Evolutionary conservation across 2,329 filamentous ascomycete genomes (phyloP), one percentile per base, ranked within the genome.

Genomic region (Epichloe sibirici): DNA sequence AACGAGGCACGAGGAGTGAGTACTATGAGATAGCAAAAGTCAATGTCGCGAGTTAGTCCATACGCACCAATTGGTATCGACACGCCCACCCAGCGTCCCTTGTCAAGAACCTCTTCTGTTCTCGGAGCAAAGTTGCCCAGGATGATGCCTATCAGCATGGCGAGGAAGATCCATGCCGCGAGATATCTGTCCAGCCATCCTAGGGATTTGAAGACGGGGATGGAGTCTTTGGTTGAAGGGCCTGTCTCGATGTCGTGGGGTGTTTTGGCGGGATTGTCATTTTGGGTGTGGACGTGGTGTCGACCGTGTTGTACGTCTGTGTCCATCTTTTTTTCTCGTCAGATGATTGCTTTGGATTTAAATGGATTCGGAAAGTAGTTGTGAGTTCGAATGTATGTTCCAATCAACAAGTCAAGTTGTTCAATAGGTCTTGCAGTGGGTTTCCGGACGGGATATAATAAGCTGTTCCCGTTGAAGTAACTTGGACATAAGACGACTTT

Each of bases 111-210:
- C 0, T 75, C 75, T 0, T 78, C 82, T 1, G 79, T 79, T 23
- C 70, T 71, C 0, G 79, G 76, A 1, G 87, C 84, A 55, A 90
- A 87, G 65, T 90, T 90, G 5, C 85, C 86, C 0, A 91, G 69
- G 1, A 90, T 69, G 44, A 93, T 83, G 3, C 88, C 87, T 7
- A 89, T 67, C 1, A 77, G 74, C 82, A 93, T 93, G 45, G 86
- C 85, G 0, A 91, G 75, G 28, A 91, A 72, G 54, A 91, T 90
- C 87, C 87, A 86, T 28, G 85, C 39, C 2, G 79, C 82, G 0
- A 87, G 75, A 58, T 80, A 81, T 2, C 81, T 76, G 60, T 86
- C 82, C 0, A 86, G 72, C 57, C 75, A 71, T 4, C 77, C 76
- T 0, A 85, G 74, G 1, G 74, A 68, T 44, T 76, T 77, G 65